Base-by-base conservation (phyloP, 2,329 filamentous ascomycete species). In the Escovopsis sp. region DNA sequence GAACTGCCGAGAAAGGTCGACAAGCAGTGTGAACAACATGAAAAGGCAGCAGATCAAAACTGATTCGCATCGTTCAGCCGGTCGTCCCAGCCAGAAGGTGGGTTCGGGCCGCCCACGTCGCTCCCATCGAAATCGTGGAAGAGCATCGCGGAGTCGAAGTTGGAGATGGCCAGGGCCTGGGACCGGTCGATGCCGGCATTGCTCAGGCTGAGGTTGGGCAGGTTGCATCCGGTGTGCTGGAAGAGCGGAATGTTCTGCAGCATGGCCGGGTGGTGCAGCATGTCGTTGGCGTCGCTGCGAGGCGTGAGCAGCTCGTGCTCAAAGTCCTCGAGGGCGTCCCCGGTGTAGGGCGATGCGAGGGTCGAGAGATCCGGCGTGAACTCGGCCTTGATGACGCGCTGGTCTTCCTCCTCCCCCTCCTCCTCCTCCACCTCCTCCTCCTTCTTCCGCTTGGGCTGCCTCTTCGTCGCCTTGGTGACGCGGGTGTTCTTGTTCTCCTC, bases 301-400 rank as follows among this genome's bases (percentile, higher is more conserved):
- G 72, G 72, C 0, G 72, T 75, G 44, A 73, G 64, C 25, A 74
- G 63, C 11, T 67, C 58, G 43, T 58, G 49, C 13, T 56, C 56
- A 32, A 62, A 58, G 39, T 62, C 60, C 37, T 61, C 56, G 37
- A 47, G 48, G 48, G 57, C 56, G 44, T 63, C 57, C 43, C 55
- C 45, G 41, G 58, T 44, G 55, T 60, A 61, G 16, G 58, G 59
- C 5, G 61, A 61, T 30, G 52, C 45, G 9, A 58, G n/a, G 33
- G 55, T 53, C 2, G 55, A 50, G 34, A 57, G 43, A 40, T 50
- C 52, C 20, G 52, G 44, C 24, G 46, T 51, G 11, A 59, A 54
- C 40, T 71, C 66, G 0, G 61, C 54, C 51, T 71, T 71, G 48
- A 63, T 48, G 3, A 50, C 20, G 20, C 20, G 20, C 20, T 20